These are phyloP conservation scores for Cyclotella kingstonii DNA, from an alignment of 108 stramenopile genomes.

Conservation along the genomic window DNA sequence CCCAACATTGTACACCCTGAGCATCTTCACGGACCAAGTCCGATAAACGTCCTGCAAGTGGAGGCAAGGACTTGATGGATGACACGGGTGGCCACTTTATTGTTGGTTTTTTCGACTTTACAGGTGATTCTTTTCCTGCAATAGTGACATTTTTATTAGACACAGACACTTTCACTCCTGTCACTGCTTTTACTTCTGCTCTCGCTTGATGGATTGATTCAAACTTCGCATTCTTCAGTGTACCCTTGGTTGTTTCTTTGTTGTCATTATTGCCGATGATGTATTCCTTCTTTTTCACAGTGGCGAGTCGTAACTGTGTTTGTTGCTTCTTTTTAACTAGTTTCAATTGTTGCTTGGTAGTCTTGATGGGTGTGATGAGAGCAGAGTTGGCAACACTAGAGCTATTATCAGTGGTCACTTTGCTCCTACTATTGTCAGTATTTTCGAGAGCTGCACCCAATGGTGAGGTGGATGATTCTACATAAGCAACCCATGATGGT, in stretches of 20 bases:
- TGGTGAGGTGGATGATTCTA: no score
- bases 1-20: no score
- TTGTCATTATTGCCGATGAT: background rate
- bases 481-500: no score
- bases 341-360: background rate
- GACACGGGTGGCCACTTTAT: slow-evolving; percentile 31
- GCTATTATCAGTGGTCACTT: background rate
- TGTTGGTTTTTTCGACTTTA: background rate
- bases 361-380: slow-evolving; percentile 19
- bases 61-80: slow-evolving; percentile 22
- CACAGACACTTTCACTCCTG: no score
- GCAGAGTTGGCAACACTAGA: background rate
- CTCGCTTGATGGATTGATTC: background rate
- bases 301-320: background rate
- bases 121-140: background rate
- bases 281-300: background rate
- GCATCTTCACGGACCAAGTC: slow-evolving; percentile 8
- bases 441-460: background rate
- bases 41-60: slow-evolving; percentile 13
- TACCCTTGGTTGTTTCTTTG: background rate
- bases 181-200: background rate
- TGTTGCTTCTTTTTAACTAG: background rate
- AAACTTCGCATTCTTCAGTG: background rate
- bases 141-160: background rate
- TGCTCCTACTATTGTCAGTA: background rate